Percentiles rank a stretch among this genome's conserved stretches.
phyloP scores from a whole-genome alignment of 371 early-diverging fungal genomes.

The Mucor irregularis region DNA sequence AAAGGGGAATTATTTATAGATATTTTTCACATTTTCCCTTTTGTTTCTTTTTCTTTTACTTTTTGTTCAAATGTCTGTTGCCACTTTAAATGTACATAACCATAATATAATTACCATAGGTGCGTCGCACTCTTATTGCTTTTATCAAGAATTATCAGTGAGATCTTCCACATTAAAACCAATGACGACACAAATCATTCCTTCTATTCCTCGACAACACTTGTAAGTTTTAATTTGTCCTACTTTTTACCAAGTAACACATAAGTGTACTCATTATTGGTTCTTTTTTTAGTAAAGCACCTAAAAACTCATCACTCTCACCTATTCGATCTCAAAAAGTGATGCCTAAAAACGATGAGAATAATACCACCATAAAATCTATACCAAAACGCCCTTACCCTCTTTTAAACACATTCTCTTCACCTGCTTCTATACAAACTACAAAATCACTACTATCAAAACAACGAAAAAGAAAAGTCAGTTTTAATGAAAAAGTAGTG shows the following conservation, averaged over 20 bases:
- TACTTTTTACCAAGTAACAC: background rate
- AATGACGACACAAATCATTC: slow-evolving; percentile 24
- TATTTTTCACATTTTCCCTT: background rate
- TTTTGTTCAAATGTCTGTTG: slow-evolving; percentile 1
- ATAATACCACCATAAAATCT: background rate
- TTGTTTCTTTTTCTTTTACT: background rate
- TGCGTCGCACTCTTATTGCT: slow-evolving; percentile 25
- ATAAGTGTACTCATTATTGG: too few species aligned
- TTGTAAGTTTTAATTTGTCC: slow-evolving; percentile 9
- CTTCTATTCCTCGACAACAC: slow-evolving; percentile 25
- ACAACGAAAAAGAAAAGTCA: slow-evolving; percentile 21
- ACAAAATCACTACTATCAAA: too few species aligned
- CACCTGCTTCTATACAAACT: slow-evolving; percentile 22
- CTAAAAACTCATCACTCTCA: slow-evolving; percentile 26
- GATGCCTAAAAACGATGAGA: slow-evolving; percentile 10
- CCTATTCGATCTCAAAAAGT: slow-evolving; percentile 27
- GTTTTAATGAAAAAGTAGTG: slow-evolving; percentile 29
- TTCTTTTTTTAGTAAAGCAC: slow-evolving; percentile 27
- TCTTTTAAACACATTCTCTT: slow-evolving; percentile 21
- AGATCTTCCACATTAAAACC: slow-evolving; percentile 1
- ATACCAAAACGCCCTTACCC: slow-evolving; percentile 18
- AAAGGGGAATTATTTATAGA: background rate
- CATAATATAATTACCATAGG: slow-evolving; percentile 16
- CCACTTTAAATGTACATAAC: background rate
- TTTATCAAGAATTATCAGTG: slow-evolving; percentile 24